Evolutionary conservation across 31 red algal genomes (phyloP).

Genomic region (Asparagopsis taxiformis): DNA sequence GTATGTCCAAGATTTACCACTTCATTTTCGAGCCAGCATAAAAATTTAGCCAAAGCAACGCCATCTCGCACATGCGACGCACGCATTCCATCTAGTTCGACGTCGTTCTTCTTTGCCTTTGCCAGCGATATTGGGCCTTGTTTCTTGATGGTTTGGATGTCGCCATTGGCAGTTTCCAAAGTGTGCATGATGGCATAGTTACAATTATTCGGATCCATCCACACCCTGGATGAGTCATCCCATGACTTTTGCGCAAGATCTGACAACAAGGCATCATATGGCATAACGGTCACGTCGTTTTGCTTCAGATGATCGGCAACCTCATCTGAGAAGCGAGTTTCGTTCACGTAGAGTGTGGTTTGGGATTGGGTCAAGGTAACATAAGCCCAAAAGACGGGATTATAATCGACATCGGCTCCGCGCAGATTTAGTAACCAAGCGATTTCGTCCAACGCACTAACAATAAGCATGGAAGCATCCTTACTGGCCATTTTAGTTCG

Average conservation of each 20-base stretch:
- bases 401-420: slow-evolving; percentile 83
- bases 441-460: slow-evolving; percentile 91
- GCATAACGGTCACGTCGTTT: slow-evolving; percentile 18
- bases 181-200: slow-evolving; percentile 69
- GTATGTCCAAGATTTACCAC: slow-evolving; percentile 23
- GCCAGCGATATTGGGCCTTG: slow-evolving; percentile 70
- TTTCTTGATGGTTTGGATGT: slow-evolving; percentile 15
- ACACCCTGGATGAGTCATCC: slow-evolving; percentile 27
- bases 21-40: slow-evolving; percentile 79
- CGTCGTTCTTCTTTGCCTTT: slow-evolving; percentile 90
- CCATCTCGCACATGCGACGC: slow-evolving; percentile 85
- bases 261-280: slow-evolving; percentile 60
- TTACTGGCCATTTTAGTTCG: slow-evolving; percentile 56
- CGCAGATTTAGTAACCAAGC: slow-evolving; percentile 97
- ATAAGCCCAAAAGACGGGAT: slow-evolving; percentile 92
- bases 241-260: slow-evolving; percentile 28
- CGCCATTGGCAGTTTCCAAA: slow-evolving; percentile 14
- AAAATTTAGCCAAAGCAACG: slow-evolving; percentile 80
- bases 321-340: slow-evolving; percentile 41
- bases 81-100: slow-evolving; percentile 78
- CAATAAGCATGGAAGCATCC: slow-evolving; percentile 60
- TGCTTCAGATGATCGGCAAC: slow-evolving; percentile 38
- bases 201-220: slow-evolving; percentile 73
- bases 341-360: slow-evolving; percentile 64
- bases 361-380: slow-evolving; percentile 41